These are phyloP conservation scores for Betula pendula DNA, from an alignment of 306 rosid species.

Conservation along the genomic window DNA sequence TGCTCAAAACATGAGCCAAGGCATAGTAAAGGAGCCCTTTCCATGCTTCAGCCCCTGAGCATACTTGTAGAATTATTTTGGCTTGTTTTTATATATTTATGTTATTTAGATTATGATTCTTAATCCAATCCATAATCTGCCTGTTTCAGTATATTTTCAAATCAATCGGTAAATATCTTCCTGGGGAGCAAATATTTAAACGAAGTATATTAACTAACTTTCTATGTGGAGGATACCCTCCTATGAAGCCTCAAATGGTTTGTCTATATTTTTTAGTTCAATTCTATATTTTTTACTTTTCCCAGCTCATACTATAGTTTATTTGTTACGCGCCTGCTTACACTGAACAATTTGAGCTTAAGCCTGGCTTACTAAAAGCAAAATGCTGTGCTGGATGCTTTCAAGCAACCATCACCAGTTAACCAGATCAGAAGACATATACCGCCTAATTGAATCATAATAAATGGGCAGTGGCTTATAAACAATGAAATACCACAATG, in stretches of 20 bases:
- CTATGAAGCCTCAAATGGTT: background rate
- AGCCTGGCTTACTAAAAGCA: background rate
- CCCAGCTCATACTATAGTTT: background rate
- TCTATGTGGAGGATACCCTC: background rate
- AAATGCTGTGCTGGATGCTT: background rate
- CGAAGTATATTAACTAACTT: background rate
- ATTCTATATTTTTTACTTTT: background rate
- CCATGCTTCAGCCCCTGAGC: background rate
- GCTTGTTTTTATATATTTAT: too few relatives aligned
- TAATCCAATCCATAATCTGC: background rate
- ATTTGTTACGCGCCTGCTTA: background rate
- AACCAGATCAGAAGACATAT: background rate
- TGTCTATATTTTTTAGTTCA: background rate
- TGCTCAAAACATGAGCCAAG: background rate
- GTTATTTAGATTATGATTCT: background rate
- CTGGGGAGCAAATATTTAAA: background rate
- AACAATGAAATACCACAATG: background rate
- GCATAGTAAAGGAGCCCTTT: slow-evolving; percentile 11
- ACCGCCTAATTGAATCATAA: background rate
- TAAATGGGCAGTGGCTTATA: background rate
- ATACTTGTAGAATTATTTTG: too few relatives aligned
- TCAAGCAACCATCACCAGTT: background rate
- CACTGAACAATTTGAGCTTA: background rate
- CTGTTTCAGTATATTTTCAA: background rate
- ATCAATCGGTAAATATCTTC: background rate